Base-by-base conservation (phyloP, 495 filamentous ascomycete species). In the Cairneyella variabilis region DNA sequence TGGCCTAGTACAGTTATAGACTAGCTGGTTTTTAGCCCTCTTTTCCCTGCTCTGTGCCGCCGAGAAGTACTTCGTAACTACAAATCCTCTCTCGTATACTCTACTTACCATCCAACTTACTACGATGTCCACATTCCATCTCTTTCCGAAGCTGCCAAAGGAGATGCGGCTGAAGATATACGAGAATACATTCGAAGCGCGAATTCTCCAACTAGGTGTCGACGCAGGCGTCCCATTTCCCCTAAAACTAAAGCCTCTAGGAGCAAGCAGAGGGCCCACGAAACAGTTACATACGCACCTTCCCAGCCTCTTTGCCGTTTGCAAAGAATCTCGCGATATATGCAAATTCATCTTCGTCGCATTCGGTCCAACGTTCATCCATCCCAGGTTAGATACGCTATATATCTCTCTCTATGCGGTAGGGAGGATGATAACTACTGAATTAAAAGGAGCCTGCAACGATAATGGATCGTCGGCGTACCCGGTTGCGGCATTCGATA, bases 161-260 rank as follows among this genome's bases (percentile, higher is more conserved):
- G 46, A 49, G 46, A 49, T 49, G 46, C 46, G 46, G 46, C 46
- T 49, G 32, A 36, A 49, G 46, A 49, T 49, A 37, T 49, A 49
- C 46, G 46, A 49, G 46, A 36, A 25, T 36, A 49, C 46, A 36
- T 49, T 49, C 46, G 46, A 49, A 49, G 28, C 46, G 27, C 46
- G 46, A 36, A 49, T 49, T 49, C 46, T 49, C 46, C 46, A 49
- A 38, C 46, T 49, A 38, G 46, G 46, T 37, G 46, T 49, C 28
- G 46, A 49, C 46, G 46, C 46, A 36, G 46, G 46, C 28, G 46
- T 49, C 46, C 46, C 46, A 36, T 49, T 49, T 49, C 46, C 46
- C 16, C 46, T 30, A 36, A 23, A 49, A 38, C 46, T 49, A 36
- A 21, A 49, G 32, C 46, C 46, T 38, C 46, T 49, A 36, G 28